phyloP scores from a whole-genome alignment of 2,329 filamentous ascomycete species.

The Massarina eburnea region DNA sequence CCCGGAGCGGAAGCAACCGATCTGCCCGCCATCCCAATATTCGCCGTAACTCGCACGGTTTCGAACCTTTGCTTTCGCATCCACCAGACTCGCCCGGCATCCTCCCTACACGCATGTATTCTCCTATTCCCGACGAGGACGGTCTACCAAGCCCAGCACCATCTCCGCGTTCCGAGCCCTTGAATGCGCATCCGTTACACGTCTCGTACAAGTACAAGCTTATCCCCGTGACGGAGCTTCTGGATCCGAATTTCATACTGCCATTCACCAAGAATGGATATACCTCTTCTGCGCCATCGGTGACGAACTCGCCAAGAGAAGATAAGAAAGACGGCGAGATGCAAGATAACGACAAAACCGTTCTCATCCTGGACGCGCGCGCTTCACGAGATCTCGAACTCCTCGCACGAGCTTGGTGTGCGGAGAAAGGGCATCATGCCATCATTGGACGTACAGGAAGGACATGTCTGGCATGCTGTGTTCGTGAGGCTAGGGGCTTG shows the following conservation, averaged over 20 bases:
- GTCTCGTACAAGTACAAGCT: constrained; percentile 40
- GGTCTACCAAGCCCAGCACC: constrained; percentile 11
- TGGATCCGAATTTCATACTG: constrained; percentile 27
- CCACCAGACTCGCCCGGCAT: constrained; percentile 32
- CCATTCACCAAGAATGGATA: constrained; percentile 26
- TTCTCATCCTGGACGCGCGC: constrained; percentile 52
- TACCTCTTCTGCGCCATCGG: constrained; percentile 17
- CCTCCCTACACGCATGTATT: constrained; percentile 28
- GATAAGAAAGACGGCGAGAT: constrained; percentile 13
- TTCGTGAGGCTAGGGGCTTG: constrained; percentile 72
- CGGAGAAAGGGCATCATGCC: constrained; percentile 73
- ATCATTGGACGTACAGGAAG: constrained; percentile 67
- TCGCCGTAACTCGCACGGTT: constrained; percentile 38
- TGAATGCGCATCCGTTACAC: constrained; percentile 46
- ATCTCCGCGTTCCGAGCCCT: constrained; percentile 18
- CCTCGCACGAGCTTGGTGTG: constrained; percentile 71
- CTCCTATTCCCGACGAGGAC: constrained; percentile 14
- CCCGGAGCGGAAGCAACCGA: constrained; percentile 10
- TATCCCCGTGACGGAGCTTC: constrained; percentile 35
- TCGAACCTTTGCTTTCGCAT: constrained; percentile 37
- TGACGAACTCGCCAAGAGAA: constrained; percentile 12
- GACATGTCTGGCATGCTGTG: constrained; percentile 72
- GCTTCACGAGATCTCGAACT: constrained; percentile 68
- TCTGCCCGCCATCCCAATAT: constrained; percentile 13
- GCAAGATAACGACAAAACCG: constrained; percentile 22